Percentiles rank a stretch among this genome's conserved stretches.
Evolutionary conservation across 805 yeast genomes (phyloP).

Genomic region (Huiozyma sinensis): DNA sequence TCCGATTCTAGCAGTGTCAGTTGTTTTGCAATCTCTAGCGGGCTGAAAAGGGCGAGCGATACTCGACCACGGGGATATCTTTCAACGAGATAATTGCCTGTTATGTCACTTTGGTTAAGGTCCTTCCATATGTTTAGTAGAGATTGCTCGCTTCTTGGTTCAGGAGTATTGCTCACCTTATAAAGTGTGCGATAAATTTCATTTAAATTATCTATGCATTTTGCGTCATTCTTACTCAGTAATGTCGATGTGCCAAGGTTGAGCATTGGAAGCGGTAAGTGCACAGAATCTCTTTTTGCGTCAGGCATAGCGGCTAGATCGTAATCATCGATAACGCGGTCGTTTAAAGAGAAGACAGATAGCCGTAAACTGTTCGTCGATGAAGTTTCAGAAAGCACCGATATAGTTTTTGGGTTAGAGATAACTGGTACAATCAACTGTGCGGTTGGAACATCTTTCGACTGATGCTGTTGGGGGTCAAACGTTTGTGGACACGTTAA

Average conservation of each 20-base stretch:
- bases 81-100: not conserved
- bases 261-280: slow-evolving; percentile 21
- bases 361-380: slow-evolving; percentile 11
- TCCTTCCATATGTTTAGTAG: slow-evolving; percentile 5
- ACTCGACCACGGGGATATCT: slow-evolving; percentile 11
- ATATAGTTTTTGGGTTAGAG: slow-evolving; percentile 7
- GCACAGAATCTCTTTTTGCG: slow-evolving; percentile 33
- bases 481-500: slow-evolving; percentile 24
- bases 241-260: slow-evolving; percentile 29
- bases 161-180: not conserved
- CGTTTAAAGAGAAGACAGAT: slow-evolving; percentile 28
- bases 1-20: slow-evolving; percentile 61
- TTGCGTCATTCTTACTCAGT: slow-evolving; percentile 27
- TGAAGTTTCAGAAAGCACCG: slow-evolving; percentile 31
- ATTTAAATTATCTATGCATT: slow-evolving; percentile 35
- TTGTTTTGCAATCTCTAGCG: slow-evolving; percentile 69
- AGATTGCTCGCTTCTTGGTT: not conserved
- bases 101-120: not conserved
- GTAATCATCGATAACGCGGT: slow-evolving; percentile 47
- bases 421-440: slow-evolving; percentile 8
- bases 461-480: not conserved
- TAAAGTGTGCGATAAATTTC: slow-evolving; percentile 8
- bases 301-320: slow-evolving; percentile 35
- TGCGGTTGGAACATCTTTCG: slow-evolving; percentile 7
- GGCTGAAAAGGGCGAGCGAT: slow-evolving; percentile 39